These are phyloP conservation scores for Pontederia crassipes DNA, from an alignment of 176 grass and related monocot species.

Conservation along the genomic window DNA sequence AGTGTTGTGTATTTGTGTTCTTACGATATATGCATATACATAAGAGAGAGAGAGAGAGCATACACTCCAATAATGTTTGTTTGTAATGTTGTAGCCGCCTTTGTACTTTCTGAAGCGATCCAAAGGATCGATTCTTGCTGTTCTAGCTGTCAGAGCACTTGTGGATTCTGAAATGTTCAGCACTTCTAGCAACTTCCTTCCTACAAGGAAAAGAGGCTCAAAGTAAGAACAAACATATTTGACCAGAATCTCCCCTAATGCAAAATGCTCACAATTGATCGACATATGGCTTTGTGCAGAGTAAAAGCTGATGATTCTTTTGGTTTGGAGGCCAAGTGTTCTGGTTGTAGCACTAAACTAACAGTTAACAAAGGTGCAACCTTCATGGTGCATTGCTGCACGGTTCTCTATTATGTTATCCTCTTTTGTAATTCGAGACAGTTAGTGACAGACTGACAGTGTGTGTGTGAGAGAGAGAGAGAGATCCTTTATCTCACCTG, in stretches of 20 bases:
- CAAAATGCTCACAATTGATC: not conserved
- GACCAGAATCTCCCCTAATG: not conserved
- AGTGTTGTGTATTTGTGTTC: too few relatives aligned
- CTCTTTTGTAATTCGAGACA: too few relatives aligned
- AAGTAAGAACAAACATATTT: constrained; percentile 3
- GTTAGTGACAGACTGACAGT: not conserved
- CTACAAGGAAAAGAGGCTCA: constrained; percentile 16
- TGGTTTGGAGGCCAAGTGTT: too few relatives aligned
- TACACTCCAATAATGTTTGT: constrained; percentile 97
- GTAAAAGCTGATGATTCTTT: too few relatives aligned
- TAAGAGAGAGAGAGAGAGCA: constrained; percentile 15
- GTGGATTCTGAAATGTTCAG: constrained; percentile 15
- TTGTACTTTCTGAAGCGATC: constrained; percentile 52
- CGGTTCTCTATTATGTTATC: too few relatives aligned
- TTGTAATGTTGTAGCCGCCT: constrained; percentile 84
- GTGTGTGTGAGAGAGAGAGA: not conserved
- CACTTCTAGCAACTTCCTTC: constrained; percentile 22
- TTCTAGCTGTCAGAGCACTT: constrained; percentile 34
- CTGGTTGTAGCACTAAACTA: too few relatives aligned
- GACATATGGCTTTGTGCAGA: not conserved
- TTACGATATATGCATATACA: not conserved
- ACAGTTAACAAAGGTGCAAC: too few relatives aligned
- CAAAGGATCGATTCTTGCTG: constrained; percentile 57
- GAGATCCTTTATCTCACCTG: constrained; percentile 36
- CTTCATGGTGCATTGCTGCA: too few relatives aligned